phyloP scores from a whole-genome alignment of 768 basidiomycete genomes.

The Suillus cothurnatus region DNA sequence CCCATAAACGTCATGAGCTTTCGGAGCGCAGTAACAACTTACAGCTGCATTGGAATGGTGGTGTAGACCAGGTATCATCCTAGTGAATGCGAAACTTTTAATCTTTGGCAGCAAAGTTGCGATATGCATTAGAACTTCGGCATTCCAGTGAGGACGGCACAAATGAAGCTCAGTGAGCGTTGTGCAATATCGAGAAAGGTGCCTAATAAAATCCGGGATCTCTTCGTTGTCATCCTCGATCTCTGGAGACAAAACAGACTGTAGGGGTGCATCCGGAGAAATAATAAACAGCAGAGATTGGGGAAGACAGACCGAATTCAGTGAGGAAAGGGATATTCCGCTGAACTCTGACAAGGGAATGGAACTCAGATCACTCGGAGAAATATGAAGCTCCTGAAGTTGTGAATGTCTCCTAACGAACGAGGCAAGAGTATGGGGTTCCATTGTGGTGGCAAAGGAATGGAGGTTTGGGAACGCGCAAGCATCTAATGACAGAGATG shows the following conservation, averaged over 20 bases:
- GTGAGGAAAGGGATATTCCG: slow-evolving; percentile 3
- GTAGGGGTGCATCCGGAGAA: slow-evolving; percentile 7
- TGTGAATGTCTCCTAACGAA: slow-evolving; percentile 10
- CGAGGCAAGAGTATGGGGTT: slow-evolving; percentile 1
- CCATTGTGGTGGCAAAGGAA: slow-evolving; percentile 7
- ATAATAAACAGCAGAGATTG: slow-evolving; percentile 5
- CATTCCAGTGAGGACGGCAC: slow-evolving; percentile 1
- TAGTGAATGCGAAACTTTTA: background rate
- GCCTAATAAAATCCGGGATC: background rate
- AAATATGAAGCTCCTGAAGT: slow-evolving; percentile 7
- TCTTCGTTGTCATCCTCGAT: slow-evolving; percentile 6
- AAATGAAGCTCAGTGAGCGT: background rate
- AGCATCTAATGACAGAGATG: background rate
- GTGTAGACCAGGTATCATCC: background rate
- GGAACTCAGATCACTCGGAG: background rate
- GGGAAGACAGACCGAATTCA: slow-evolving; percentile 3
- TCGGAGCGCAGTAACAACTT: background rate
- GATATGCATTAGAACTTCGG: background rate
- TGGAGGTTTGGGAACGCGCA: slow-evolving; percentile 9
- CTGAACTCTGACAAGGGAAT: slow-evolving; percentile 1
- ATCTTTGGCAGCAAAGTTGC: slow-evolving; percentile 2
- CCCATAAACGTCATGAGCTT: background rate
- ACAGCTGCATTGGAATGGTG: background rate
- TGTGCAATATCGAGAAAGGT: background rate
- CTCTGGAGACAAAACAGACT: slow-evolving; percentile 2